Evolutionary conservation across 164 flowering plant species (phyloP), one percentile per base, ranked within the genome.

Genomic region (Vitis amurensis): DNA sequence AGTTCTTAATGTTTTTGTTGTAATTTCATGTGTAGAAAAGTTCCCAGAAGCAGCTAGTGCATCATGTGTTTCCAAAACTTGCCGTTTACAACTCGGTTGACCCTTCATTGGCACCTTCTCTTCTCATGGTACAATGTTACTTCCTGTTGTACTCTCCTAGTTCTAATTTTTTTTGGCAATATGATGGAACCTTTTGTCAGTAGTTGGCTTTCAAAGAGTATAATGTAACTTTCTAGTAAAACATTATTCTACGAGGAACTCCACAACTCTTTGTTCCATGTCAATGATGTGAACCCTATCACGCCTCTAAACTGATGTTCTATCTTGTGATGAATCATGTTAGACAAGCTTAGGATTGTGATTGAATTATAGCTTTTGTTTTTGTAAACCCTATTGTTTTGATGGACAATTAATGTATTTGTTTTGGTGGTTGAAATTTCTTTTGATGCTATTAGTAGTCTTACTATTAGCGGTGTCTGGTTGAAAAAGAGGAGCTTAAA

Each of bases 21-120:
- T 44, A 8, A 31, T 3, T 14, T 31, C 55, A 13, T 68, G 49
- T 80, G 71, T 63, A 94, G 99, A 95, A 93, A 90, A 93, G 83
- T 72, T 91, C 99, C 67, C 96, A 88, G 80, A 90, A 81, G 85
- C 98, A 93, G 77, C 78, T 95, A 69, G 88, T 91, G 73, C 86
- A 88, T 75, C 93, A 95, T 72, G 99, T 95, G 17, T 95, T 95
- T 69, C 99, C 99, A 37, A 95, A 95, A 72, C 97, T 95, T 66
- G 99, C 99, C 8, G 99, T 95, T 2, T 95, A 95, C 84, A 95
- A 95, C 72, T 95, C 99, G 17, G 99, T 95, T 50, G 99, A 95
- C 66, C 99, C 99, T 71, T 95, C 99, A 1, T 69, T 95, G 80
- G 99, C 99, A 1, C 99, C 99, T 29, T 95, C 99, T 59, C 97